These are phyloP conservation scores for Lasiodiplodia hormozganensis DNA, from an alignment of 2,329 filamentous ascomycete species.

Conservation along the genomic window DNA sequence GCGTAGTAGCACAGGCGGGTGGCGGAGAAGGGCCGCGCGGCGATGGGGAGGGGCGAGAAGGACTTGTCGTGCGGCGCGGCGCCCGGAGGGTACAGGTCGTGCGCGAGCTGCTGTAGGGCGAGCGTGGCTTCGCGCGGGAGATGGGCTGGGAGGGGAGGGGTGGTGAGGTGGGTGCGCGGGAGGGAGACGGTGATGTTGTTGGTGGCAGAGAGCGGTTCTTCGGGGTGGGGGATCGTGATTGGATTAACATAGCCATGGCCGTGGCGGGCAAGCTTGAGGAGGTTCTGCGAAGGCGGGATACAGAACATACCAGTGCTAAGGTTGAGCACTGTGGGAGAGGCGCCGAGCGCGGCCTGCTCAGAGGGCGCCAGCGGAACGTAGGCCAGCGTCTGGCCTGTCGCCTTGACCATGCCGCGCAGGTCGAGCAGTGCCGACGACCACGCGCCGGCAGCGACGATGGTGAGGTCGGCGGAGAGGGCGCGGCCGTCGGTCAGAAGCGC, in stretches of 20 bases:
- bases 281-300: constrained; percentile 65
- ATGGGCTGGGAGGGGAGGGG: constrained; percentile 31
- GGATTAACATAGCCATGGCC: constrained; percentile 59
- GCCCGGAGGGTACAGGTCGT: constrained; percentile 33
- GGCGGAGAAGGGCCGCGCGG: constrained; percentile 52
- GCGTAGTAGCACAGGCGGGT: constrained; percentile 64
- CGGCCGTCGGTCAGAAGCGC: constrained; percentile 61
- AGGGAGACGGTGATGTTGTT: constrained; percentile 55
- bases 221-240: constrained; percentile 54
- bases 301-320: constrained; percentile 75
- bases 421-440: constrained; percentile 84
- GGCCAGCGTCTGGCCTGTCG: constrained; percentile 81
- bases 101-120: constrained; percentile 42
- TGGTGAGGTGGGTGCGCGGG: constrained; percentile 55
- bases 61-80: constrained; percentile 35
- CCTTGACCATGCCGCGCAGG: constrained; percentile 74
- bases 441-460: constrained; percentile 83
- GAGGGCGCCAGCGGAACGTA: constrained; percentile 77
- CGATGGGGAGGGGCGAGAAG: constrained; percentile 35
- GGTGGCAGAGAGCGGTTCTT: constrained; percentile 33
- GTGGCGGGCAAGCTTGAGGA: constrained; percentile 59
- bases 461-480: constrained; percentile 69
- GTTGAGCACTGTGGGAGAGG: constrained; percentile 76
- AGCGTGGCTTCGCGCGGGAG: constrained; percentile 44
- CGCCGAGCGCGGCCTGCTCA: constrained; percentile 70